Base-by-base conservation (phyloP, 805 yeast species). In the Yamadazyma scolyti region DNA sequence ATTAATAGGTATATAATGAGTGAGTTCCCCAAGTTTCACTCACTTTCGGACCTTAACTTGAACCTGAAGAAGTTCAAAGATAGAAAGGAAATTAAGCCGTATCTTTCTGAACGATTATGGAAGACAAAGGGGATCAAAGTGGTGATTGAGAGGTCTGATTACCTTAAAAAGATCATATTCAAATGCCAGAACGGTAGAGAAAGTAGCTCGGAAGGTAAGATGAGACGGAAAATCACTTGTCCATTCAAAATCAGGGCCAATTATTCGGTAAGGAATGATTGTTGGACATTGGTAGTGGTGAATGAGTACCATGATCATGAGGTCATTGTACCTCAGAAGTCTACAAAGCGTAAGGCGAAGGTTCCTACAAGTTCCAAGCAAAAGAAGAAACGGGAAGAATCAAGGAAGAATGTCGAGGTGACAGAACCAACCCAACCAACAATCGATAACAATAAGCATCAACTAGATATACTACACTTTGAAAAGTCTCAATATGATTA, bases 181-280 rank as follows among this genome's bases (percentile, higher is more conserved):
- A 73, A 75, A 45, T 78, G 85, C 48, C 77, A 75, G 42, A 39
- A 43, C 16, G 37, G 38, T 7, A 28, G 33, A 23, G 35, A 30
- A 18, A 31, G 52, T 46, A 33, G 40, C 20, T 25, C 32, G 12
- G 39, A 37, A 28, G 36, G 50, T 17, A 36, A 45, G 27, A 27
- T 42, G 30, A 42, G 56, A 28, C 38, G 52, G 27, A 49, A 40
- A 20, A 58, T 58, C 9, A 61, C 65, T 14, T 79, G 86, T 46
- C 85, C 85, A 2, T 79, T 79, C 46, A 62, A 81, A 48, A 67
- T 79, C 25, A 53, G 87, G 33, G 85, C 85, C 2, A 77, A 79
- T 41, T 77, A 59, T 44, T 71, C 79, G 1, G 41, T 73, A 8
- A 57, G 77, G 38, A 61, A 71, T 20, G 58, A 65, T 36, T 56